phyloP scores from a whole-genome alignment of 208 protist species.

The Leishmania aethiopica region DNA sequence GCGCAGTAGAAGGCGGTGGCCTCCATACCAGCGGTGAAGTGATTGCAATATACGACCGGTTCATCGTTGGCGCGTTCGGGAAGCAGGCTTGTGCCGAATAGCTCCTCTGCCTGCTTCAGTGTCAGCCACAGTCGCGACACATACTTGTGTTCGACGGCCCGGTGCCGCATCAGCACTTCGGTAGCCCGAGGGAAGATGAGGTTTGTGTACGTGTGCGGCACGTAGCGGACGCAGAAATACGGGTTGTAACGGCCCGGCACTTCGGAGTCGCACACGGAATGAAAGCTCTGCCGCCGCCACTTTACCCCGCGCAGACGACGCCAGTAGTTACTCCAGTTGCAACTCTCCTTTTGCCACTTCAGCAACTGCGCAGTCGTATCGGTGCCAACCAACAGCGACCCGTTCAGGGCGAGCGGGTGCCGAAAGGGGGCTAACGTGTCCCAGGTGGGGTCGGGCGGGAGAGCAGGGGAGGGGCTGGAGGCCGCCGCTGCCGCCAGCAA shows the following conservation, averaged over 20 bases:
- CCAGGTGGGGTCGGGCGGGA: constrained; percentile 20
- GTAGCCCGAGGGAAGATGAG: constrained; percentile 41
- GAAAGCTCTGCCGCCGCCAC: constrained; percentile 3
- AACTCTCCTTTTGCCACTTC: constrained; percentile 11
- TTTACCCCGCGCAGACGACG: background rate
- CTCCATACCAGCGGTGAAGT: constrained; percentile 47
- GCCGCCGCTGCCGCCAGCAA: background rate
- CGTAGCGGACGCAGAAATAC: constrained; percentile 63
- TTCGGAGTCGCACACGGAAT: constrained; percentile 41
- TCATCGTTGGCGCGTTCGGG: constrained; percentile 43
- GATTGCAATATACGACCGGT: constrained; percentile 45
- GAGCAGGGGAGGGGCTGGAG: background rate
- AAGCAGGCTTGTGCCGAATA: constrained; percentile 43
- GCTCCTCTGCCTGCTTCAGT: constrained; percentile 41
- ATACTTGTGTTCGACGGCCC: constrained; percentile 72
- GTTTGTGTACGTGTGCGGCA: constrained; percentile 56
- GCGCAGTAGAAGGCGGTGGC: constrained; percentile 69
- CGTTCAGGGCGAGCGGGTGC: constrained; percentile 34
- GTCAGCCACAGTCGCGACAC: constrained; percentile 82
- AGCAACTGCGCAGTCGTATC: constrained; percentile 17
- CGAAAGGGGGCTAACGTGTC: constrained; percentile 28
- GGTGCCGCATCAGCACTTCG: constrained; percentile 53
- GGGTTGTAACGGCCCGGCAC: constrained; percentile 69
- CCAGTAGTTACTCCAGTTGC: constrained; percentile 68
- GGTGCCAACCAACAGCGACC: constrained; percentile 37